phyloP scores from a whole-genome alignment of 2,329 filamentous ascomycete genomes.

The Lasiodiplodia citricola region DNA sequence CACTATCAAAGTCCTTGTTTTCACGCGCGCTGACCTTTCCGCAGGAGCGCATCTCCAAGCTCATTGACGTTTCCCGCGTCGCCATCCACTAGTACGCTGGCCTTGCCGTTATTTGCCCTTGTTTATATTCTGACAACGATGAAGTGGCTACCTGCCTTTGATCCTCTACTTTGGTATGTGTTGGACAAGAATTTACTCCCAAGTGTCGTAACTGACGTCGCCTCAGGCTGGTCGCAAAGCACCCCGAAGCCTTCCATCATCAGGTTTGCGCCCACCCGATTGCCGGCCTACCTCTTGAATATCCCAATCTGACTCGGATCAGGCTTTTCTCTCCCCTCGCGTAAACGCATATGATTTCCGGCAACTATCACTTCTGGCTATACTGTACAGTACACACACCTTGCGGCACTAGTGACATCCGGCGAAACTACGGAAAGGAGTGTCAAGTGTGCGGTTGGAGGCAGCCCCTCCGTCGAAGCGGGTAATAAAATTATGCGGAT shows the following conservation, averaged over 20 bases:
- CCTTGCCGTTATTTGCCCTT: conserved; percentile 15
- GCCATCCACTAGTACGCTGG: conserved; percentile 92
- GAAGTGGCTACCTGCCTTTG: conserved; percentile 90
- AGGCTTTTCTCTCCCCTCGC: conserved; percentile 19
- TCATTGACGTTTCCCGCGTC: conserved; percentile 92
- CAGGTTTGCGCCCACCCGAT: conserved; percentile 55
- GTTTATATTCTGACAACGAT: conserved; percentile 32
- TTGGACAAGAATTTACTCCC: neutral
- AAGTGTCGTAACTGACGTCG: neutral
- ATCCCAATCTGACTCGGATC: neutral
- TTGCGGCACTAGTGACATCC: neutral
- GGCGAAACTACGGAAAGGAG: neutral
- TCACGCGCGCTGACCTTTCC: neutral
- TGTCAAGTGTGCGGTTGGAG: neutral
- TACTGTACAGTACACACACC: conserved; percentile 16
- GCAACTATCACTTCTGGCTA: neutral
- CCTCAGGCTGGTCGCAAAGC: conserved; percentile 91
- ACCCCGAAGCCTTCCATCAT: conserved; percentile 84
- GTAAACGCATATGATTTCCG: neutral
- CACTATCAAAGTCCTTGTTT: neutral
- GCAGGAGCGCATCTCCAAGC: conserved; percentile 95
- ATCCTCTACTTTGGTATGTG: conserved; percentile 90
- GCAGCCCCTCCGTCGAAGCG: neutral
- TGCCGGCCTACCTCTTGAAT: neutral
- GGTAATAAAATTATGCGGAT: neutral